Evolutionary conservation across 306 rosid genomes (phyloP).

Genomic region (Leucaena leucocephala): DNA sequence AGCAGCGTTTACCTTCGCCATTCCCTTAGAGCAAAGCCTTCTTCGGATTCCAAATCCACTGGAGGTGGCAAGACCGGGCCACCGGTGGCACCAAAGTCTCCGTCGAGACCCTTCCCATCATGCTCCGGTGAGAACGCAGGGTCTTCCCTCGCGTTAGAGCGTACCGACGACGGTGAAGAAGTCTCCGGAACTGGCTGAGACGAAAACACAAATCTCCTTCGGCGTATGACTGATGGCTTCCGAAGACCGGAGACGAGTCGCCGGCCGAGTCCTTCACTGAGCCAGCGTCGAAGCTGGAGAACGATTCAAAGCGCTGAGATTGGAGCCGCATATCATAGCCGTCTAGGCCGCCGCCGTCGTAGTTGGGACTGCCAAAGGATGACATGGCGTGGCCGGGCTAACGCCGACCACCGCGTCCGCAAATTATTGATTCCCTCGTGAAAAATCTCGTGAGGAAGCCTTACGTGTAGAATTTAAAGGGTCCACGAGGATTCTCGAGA

Average conservation of each 20-base stretch:
- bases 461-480: not conserved
- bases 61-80: constrained; percentile 48
- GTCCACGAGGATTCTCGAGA: not conserved
- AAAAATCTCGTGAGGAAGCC: not conserved
- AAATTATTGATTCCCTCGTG: constrained; percentile 27
- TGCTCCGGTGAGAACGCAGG: constrained; percentile 39
- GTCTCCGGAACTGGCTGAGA: not conserved
- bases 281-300: constrained; percentile 44
- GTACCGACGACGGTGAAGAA: not conserved
- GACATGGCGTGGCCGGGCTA: constrained; percentile 42
- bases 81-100: constrained; percentile 34
- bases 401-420: constrained; percentile 30
- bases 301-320: constrained; percentile 12
- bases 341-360: not conserved
- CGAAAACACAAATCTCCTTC: not conserved
- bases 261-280: constrained; percentile 7
- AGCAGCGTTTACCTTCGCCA: constrained; percentile 58
- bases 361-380: constrained; percentile 41
- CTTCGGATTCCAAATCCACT: constrained; percentile 44
- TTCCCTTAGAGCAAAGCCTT: constrained; percentile 56
- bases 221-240: not conserved
- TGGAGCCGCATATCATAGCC: not conserved
- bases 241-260: not conserved
- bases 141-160: constrained; percentile 38
- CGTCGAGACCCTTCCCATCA: constrained; percentile 42